Percentiles rank a stretch among this genome's conserved stretches.
Evolutionary conservation across 2,329 filamentous ascomycete species (phyloP).

Genomic region (Arthrobotrys entomopaga): DNA sequence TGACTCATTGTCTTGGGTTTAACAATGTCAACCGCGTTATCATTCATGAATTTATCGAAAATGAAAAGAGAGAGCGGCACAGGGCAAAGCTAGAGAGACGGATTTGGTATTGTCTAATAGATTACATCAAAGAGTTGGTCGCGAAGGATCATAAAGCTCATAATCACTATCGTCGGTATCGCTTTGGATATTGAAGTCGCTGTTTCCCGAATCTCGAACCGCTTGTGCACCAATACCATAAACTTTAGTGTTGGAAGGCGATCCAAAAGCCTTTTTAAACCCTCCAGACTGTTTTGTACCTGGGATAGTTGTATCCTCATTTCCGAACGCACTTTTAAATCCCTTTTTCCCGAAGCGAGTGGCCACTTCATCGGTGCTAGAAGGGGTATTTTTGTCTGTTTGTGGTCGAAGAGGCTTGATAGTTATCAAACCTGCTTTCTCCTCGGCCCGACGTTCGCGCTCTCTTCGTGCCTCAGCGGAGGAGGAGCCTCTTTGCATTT

Average conservation of each 20-base stretch:
- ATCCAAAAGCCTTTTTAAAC: conserved; percentile 42
- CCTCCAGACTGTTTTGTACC: conserved; percentile 22
- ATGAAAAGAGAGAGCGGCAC: not conserved
- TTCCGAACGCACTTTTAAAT: conserved; percentile 79
- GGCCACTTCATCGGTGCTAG: conserved; percentile 62
- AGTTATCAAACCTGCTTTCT: conserved; percentile 74
- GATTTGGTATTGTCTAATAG: not conserved
- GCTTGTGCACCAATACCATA: not conserved
- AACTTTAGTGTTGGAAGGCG: too few relatives aligned
- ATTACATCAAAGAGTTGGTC: conserved; percentile 45
- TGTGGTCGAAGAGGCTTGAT: conserved; percentile 69
- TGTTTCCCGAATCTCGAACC: too few relatives aligned
- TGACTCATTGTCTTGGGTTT: conserved; percentile 7
- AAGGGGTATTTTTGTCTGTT: conserved; percentile 59
- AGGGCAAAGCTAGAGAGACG: not conserved
- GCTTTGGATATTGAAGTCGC: conserved; percentile 21
- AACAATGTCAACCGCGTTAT: too few relatives aligned
- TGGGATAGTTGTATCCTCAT: conserved; percentile 59
- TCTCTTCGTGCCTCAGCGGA: conserved; percentile 67
- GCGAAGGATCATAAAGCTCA: conserved; percentile 56
- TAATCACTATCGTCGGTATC: conserved; percentile 56
- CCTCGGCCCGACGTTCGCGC: conserved; percentile 74
- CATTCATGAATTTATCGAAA: too few relatives aligned
- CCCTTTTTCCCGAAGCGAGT: conserved; percentile 67
- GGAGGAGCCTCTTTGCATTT: conserved; percentile 76